Evolutionary conservation across 176 grass and related monocot genomes (phyloP).

Genomic region (Otatea glauca): DNA sequence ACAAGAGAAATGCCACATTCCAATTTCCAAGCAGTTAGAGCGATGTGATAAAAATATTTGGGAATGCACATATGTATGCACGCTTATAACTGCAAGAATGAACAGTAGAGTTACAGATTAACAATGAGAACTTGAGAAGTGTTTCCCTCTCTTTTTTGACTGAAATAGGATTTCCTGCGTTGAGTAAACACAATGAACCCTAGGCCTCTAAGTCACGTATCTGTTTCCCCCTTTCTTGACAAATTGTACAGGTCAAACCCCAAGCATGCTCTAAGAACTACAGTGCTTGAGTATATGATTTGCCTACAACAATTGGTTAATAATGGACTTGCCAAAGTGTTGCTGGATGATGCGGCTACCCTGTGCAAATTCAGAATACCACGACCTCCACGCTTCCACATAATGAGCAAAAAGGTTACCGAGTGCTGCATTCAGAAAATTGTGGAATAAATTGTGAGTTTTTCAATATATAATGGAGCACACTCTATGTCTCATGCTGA

Average conservation of each 20-base stretch:
- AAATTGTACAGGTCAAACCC: conserved; percentile 50
- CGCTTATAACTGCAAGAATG: not conserved
- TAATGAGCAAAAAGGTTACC: conserved; percentile 84
- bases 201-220: conserved; percentile 28
- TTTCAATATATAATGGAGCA: not conserved
- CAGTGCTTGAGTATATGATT: conserved; percentile 29
- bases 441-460: not conserved
- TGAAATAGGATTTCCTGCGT: conserved; percentile 41
- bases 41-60: not conserved
- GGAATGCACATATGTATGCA: not conserved
- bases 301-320: conserved; percentile 50
- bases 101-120: not conserved
- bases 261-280: conserved; percentile 38
- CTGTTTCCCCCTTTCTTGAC: conserved; percentile 30
- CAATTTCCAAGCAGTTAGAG: not conserved
- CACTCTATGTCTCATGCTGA: not conserved
- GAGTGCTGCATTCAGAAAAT: conserved; percentile 65
- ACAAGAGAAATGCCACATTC: not conserved
- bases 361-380: conserved; percentile 69
- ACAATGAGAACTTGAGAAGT: conserved; percentile 16
- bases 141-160: not conserved
- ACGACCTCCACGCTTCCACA: conserved; percentile 84
- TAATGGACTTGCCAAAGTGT: conserved; percentile 32
- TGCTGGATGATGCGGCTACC: conserved; percentile 53
- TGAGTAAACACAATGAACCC: conserved; percentile 60